These are phyloP conservation scores for Mycena filopes DNA, from an alignment of 768 basidiomycete genomes.

Conservation along the genomic window DNA sequence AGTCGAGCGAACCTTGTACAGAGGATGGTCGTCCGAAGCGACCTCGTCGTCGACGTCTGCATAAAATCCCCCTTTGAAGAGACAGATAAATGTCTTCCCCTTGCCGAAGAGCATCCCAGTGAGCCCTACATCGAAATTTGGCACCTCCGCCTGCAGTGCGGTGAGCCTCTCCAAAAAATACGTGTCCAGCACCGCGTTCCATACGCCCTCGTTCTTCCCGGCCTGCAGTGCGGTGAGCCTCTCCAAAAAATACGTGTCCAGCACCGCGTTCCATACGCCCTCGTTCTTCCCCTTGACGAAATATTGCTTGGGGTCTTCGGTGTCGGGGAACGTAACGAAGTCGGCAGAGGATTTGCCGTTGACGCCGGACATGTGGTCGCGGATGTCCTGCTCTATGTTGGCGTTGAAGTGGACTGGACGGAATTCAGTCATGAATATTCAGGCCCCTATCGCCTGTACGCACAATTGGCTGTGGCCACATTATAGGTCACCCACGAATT, in stretches of 20 bases:
- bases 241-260: not conserved
- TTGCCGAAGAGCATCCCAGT: conserved; percentile 26
- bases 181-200: conserved; percentile 3
- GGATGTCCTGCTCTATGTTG: conserved; percentile 4
- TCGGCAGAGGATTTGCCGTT: conserved; percentile 27
- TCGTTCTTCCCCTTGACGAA: too few species aligned
- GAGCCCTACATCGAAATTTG: conserved; percentile 6
- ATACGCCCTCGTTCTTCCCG: conserved; percentile 11
- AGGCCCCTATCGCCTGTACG: not conserved
- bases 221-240: not conserved
- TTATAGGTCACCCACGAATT: conserved; percentile 15
- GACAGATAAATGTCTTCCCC: not conserved
- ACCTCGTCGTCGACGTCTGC: conserved; percentile 12
- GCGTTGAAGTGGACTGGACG: conserved; percentile 23
- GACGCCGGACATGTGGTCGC: conserved; percentile 9
- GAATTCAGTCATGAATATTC: too few species aligned
- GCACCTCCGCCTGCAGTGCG: not conserved
- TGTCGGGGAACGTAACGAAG: conserved; percentile 20
- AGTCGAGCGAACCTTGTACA: too few species aligned
- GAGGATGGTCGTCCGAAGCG: conserved; percentile 1
- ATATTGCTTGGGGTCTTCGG: not conserved
- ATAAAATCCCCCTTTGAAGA: conserved; percentile 10
- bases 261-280: conserved; percentile 12
- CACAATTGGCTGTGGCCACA: conserved; percentile 12
- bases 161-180: not conserved